Percentiles rank a stretch among this genome's conserved stretches.
phyloP scores from a whole-genome alignment of 495 filamentous ascomycete species.

The Xylaria sp. region DNA sequence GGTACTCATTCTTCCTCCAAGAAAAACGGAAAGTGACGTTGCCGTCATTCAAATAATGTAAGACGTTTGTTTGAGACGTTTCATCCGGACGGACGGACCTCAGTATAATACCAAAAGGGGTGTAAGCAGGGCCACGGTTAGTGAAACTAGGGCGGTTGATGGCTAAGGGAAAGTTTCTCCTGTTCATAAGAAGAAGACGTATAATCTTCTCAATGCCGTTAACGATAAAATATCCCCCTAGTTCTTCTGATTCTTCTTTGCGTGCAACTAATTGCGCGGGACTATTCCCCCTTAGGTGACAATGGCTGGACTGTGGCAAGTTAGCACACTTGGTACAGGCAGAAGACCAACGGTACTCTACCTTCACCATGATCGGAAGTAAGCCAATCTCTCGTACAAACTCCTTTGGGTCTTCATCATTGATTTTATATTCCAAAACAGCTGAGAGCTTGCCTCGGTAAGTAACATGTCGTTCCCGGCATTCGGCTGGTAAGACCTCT shows the following conservation, averaged over 20 bases:
- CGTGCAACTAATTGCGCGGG: conserved; percentile 80
- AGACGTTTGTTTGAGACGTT: conserved; percentile 94
- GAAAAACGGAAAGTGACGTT: conserved; percentile 97
- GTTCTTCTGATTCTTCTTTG: conserved; percentile 92
- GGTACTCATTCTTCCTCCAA: conserved; percentile 95
- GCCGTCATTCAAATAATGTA: conserved; percentile 94
- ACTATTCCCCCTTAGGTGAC: conserved; percentile 84
- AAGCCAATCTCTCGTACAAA: conserved; percentile 83
- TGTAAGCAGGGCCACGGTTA: conserved; percentile 84
- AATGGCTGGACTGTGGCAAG: conserved; percentile 73
- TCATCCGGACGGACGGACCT: conserved; percentile 93
- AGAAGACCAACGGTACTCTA: conserved; percentile 43
- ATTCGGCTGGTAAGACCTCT: conserved; percentile 90
- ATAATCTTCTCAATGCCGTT: conserved; percentile 97
- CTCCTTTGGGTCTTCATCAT: conserved; percentile 82
- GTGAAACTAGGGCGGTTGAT: conserved; percentile 88
- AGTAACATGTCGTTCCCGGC: conserved; percentile 89
- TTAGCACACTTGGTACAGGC: conserved; percentile 20
- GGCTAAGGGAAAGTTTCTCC: conserved; percentile 92
- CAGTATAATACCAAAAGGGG: conserved; percentile 86
- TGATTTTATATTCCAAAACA: conserved; percentile 80
- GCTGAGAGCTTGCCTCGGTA: conserved; percentile 88
- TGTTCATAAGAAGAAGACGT: conserved; percentile 85
- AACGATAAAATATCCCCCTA: conserved; percentile 93
- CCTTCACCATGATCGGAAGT: conserved; percentile 91